These are phyloP conservation scores for Phaeosphaeria sp. DNA, from an alignment of 2,329 filamentous ascomycete genomes.

Conservation along the genomic window DNA sequence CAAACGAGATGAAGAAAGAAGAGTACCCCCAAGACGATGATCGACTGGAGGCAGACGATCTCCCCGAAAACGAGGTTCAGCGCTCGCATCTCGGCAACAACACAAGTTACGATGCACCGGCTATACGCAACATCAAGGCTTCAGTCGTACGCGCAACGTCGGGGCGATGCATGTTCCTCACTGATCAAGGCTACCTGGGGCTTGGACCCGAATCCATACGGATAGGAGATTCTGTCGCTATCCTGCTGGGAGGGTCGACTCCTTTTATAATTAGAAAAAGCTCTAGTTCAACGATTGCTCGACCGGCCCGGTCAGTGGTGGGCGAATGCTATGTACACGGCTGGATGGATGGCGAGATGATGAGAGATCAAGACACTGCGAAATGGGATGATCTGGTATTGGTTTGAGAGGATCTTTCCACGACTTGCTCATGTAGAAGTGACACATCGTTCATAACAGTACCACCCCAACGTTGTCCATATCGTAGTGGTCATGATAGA, in stretches of 20 bases:
- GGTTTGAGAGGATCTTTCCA: too few relatives aligned
- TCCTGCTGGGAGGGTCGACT: background rate
- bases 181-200: slow-evolving; percentile 1
- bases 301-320: background rate
- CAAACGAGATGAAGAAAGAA: background rate
- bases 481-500: too few relatives aligned
- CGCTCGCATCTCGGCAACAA: too few relatives aligned
- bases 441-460: too few relatives aligned
- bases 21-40: too few relatives aligned
- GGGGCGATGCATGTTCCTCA: slow-evolving; percentile 7
- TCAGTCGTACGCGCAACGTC: slow-evolving; percentile 5
- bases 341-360: slow-evolving; percentile 8
- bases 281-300: background rate
- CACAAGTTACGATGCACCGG: background rate
- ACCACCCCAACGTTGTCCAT: too few relatives aligned
- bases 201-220: slow-evolving; percentile 2
- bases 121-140: background rate
- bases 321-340: slow-evolving; percentile 14
- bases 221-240: background rate
- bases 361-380: background rate
- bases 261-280: background rate
- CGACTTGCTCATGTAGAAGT: too few relatives aligned
- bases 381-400: background rate
- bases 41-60: too few relatives aligned
- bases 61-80: too few relatives aligned